Conservation (phyloP, 306 rosid genomes). For the Cucurbita maxima region DNA sequence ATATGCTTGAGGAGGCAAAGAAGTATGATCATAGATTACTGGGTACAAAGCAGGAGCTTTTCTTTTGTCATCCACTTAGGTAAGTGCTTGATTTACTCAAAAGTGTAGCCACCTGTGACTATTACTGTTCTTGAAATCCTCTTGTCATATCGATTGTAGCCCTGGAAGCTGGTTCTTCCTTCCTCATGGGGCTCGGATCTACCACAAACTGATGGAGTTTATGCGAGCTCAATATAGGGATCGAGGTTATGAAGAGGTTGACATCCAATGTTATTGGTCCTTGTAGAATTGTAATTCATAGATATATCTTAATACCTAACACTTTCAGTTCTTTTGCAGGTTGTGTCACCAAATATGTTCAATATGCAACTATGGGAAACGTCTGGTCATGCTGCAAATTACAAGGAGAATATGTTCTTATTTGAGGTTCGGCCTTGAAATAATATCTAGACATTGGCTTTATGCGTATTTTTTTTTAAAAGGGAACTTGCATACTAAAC, state of each 20-base stretch:
- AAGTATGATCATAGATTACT: slow-evolving; percentile 81
- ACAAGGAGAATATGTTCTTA: slow-evolving; percentile 81
- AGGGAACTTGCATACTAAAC: not conserved
- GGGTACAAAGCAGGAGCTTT: slow-evolving; percentile 85
- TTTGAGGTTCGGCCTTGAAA: slow-evolving; percentile 50
- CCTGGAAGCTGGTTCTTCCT: slow-evolving; percentile 99
- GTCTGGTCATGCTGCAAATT: slow-evolving; percentile 93
- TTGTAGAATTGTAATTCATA: not conserved
- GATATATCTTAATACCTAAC: not conserved
- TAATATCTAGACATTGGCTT: not conserved
- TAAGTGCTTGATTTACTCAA: not conserved
- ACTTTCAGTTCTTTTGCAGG: slow-evolving; percentile 25
- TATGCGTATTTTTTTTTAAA: not conserved
- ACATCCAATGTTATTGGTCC: slow-evolving; percentile 8
- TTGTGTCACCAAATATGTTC: slow-evolving; percentile 78
- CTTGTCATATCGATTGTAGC: slow-evolving; percentile 25
- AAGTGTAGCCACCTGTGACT: not conserved
- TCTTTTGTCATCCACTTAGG: slow-evolving; percentile 90
- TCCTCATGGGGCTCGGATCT: slow-evolving; percentile 70
- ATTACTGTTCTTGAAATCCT: not conserved
- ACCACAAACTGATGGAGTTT: slow-evolving; percentile 65
- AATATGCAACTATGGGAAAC: slow-evolving; percentile 93
- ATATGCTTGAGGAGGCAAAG: slow-evolving; percentile 74
- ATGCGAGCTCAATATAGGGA: slow-evolving; percentile 61
- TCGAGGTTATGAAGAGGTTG: slow-evolving; percentile 91